Evolutionary conservation across 2,329 filamentous ascomycete genomes (phyloP).

Genomic region (Drechslerella dactyloides): DNA sequence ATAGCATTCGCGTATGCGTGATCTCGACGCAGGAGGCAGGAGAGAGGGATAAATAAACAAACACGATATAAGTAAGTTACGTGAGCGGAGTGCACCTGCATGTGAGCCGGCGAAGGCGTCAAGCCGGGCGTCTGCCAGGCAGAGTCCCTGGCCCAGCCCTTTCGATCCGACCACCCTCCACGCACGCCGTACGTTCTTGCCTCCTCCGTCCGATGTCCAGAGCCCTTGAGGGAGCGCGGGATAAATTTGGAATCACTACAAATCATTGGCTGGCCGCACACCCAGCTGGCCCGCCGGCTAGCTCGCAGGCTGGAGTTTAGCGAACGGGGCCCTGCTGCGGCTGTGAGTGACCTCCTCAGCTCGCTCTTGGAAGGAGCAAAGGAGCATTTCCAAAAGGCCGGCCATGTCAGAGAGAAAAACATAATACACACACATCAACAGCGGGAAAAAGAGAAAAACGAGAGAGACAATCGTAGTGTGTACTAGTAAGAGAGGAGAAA

Average conservation of each 20-base stretch:
- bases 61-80: too few relatives aligned
- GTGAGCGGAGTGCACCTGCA: slow-evolving; percentile 10
- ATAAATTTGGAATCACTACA: slow-evolving; percentile 44
- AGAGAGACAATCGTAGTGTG: not conserved
- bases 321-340: slow-evolving; percentile 6
- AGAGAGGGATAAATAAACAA: not conserved
- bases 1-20: too few relatives aligned
- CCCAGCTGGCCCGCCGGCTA: not conserved
- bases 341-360: slow-evolving; percentile 8
- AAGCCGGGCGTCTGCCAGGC: slow-evolving; percentile 10
- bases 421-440: too few relatives aligned
- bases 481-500: too few relatives aligned
- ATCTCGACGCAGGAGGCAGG: slow-evolving; percentile 24
- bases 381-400: too few relatives aligned
- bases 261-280: slow-evolving; percentile 6
- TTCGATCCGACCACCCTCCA: too few relatives aligned
- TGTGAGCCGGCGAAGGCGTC: slow-evolving; percentile 1
- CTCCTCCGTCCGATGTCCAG: slow-evolving; percentile 14
- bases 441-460: not conserved
- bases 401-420: too few relatives aligned
- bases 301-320: not conserved
- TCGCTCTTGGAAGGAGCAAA: too few relatives aligned
- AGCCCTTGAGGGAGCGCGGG: not conserved
- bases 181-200: too few relatives aligned
- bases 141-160: slow-evolving; percentile 5